Evolutionary conservation across 2,329 filamentous ascomycete species (phyloP), one percentile per base, ranked within the genome.

Genomic region (Lanzia echinophila): DNA sequence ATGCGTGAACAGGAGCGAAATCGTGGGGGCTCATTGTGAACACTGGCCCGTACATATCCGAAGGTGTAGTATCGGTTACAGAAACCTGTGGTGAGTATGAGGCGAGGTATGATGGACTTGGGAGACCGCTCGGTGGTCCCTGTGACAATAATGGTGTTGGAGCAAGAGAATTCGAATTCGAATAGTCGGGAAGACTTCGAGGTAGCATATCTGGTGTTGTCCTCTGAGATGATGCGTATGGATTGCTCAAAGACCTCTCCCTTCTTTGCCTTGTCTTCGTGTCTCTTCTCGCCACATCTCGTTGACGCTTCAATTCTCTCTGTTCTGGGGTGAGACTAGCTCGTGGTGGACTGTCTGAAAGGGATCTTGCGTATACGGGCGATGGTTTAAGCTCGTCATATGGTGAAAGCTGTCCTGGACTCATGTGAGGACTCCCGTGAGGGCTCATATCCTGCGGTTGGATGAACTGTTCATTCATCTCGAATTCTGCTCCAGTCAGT

Each of bases 281-380:
- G 60, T 81, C 79, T 60, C 81, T 73, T 54, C 82, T 76, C 43
- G 73, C 77, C 60, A 78, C 78, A 60, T 84, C 81, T 57, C 76
- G 74, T 62, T 84, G 81, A 55, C 80, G 75, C 70, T 81, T 84
- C 41, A 84, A 66, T 63, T 83, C 81, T 58, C 81, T 76, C 66
- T 84, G 80, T 64, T 84, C 80, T 6, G 79, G 71, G 6, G 79
- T 81, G 63, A 83, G 72, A 36, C 70, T 71, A 44, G 70, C 69
- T 58, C 76, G 74, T 6, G 80, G 79, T 24, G 81, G 81, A 68
- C 81, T 85, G 20, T 76, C 76, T 38, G 80, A 81, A 44, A 66
- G 52, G 36, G 68, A 68, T 53, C 67, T 63, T 46, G 66, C 51
- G 55, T 65, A 68, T 19, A 63, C 56, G 13, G 64, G 64, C 53